Conservation (phyloP, 1,284 basidiomycete genomes). For the Leccinum solheimii region DNA sequence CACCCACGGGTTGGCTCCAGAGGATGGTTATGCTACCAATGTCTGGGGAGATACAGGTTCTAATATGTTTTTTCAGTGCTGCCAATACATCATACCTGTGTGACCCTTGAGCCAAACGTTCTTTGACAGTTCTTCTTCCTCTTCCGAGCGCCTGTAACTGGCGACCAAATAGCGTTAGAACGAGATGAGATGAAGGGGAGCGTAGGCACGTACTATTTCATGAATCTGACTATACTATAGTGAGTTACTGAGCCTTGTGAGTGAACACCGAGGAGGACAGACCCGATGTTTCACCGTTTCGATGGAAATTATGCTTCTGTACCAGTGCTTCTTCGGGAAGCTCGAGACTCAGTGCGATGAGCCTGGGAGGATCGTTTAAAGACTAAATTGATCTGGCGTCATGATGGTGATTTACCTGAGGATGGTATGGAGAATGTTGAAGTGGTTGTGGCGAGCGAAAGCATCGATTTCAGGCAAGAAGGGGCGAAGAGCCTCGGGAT, state of each 20-base stretch:
- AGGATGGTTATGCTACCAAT: slow-evolving; percentile 57
- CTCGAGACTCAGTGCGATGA: slow-evolving; percentile 57
- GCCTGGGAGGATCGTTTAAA: slow-evolving; percentile 30
- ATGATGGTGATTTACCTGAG: slow-evolving; percentile 15
- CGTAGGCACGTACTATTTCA: slow-evolving; percentile 14
- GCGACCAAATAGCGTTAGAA: neutral
- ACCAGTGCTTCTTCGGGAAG: slow-evolving; percentile 57
- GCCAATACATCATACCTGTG: neutral
- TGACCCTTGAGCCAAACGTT: slow-evolving; percentile 13
- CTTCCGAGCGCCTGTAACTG: slow-evolving; percentile 11
- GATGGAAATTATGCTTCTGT: slow-evolving; percentile 42
- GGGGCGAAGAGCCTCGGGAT: slow-evolving; percentile 52
- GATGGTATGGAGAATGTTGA: slow-evolving; percentile 7
- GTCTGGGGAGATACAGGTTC: slow-evolving; percentile 31
- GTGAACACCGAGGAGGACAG: neutral
- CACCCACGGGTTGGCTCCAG: slow-evolving; percentile 59
- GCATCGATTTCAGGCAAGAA: slow-evolving; percentile 57
- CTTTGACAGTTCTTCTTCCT: slow-evolving; percentile 12
- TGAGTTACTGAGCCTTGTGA: neutral
- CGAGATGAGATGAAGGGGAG: neutral
- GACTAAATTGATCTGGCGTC: neutral
- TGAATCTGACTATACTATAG: slow-evolving; percentile 5
- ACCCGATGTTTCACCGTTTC: slow-evolving; percentile 1
- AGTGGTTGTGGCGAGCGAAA: slow-evolving; percentile 40
- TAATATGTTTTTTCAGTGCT: neutral